Conservation (phyloP, 441 rosid genomes). For the Gossypium schwendimanii region DNA sequence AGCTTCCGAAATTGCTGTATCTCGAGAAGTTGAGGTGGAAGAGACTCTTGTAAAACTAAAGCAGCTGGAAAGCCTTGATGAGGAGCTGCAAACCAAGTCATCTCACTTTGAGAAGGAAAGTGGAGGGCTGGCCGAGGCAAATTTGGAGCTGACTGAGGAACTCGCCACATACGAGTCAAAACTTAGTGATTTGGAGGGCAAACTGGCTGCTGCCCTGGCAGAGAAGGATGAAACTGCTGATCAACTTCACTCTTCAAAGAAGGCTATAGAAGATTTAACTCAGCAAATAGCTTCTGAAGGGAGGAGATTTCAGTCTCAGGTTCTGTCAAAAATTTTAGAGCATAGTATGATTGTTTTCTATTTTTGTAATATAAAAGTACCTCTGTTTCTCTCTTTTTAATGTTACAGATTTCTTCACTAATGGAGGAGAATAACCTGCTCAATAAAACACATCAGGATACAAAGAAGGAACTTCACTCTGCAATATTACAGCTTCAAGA, state of each 20-base stretch:
- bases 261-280: constrained; percentile 50
- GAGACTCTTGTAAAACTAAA: constrained; percentile 49
- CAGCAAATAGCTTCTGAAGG: constrained; percentile 61
- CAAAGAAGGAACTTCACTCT: constrained; percentile 71
- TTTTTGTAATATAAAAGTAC: constrained; percentile 5
- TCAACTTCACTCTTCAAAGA: constrained; percentile 59
- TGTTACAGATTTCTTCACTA: constrained; percentile 56
- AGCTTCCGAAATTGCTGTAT: constrained; percentile 49
- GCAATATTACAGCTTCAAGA: constrained; percentile 54
- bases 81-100: constrained; percentile 56
- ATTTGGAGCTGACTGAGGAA: constrained; percentile 69
- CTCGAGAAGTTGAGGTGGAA: constrained; percentile 54
- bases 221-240: constrained; percentile 60
- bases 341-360: not conserved
- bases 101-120: constrained; percentile 59
- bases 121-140: constrained; percentile 66
- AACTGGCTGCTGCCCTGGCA: constrained; percentile 35
- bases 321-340: constrained; percentile 24
- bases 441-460: constrained; percentile 49
- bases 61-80: constrained; percentile 50
- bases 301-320: constrained; percentile 69
- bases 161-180: constrained; percentile 55
- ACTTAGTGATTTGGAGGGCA: constrained; percentile 48
- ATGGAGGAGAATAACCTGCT: constrained; percentile 70
- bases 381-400: constrained; percentile 7